Base-by-base conservation (phyloP, 371 early-diverging fungal genomes). In the Mortierella sp. region DNA sequence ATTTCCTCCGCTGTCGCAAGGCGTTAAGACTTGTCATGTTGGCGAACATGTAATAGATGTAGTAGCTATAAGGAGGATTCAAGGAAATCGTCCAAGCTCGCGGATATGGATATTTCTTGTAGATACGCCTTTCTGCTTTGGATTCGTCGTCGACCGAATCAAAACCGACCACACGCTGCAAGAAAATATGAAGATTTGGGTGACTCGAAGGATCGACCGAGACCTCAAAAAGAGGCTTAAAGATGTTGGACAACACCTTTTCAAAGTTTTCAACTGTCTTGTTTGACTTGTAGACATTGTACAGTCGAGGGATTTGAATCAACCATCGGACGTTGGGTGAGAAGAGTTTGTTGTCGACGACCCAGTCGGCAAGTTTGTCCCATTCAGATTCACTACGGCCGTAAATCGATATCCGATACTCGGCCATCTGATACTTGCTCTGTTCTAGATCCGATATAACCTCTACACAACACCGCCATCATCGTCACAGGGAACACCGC, bases 141-240 rank as follows among this genome's bases (percentile, higher is more conserved):
- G 94, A 93, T 81, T 99, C 99, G 79, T 99, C 99, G 82, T 99
- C 99, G 1, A 99, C 99, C 48, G 93, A 90, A 76, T 99, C 99
- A 75, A 99, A 97, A 1, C 98, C 99, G 59, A 97, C 88, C 0
- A 99, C 98, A 44, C 98, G 89, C 82, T 97, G 95, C 67, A 99
- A 81, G 70, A 99, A 98, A n/a, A 96, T 85, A 71, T 97, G 95
- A 19, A 99, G 86, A 70, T 97, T 92, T 16, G 97, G 97, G 74
- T 98, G 95, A 1, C 85, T 81, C 11, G 77, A 53, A 4, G 98
- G 97, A 66, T 97, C 90, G 52, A 87, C 70, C 7, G 99, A 96
- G 1, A 97, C 98, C 73, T 97, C 96, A 66, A 96, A 99, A 48
- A 99, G 81, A 16, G 98, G 98, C 67, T 93, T 89, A 81, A 95